phyloP scores from a whole-genome alignment of 768 basidiomycete genomes.

The Termitomyces sp. region DNA sequence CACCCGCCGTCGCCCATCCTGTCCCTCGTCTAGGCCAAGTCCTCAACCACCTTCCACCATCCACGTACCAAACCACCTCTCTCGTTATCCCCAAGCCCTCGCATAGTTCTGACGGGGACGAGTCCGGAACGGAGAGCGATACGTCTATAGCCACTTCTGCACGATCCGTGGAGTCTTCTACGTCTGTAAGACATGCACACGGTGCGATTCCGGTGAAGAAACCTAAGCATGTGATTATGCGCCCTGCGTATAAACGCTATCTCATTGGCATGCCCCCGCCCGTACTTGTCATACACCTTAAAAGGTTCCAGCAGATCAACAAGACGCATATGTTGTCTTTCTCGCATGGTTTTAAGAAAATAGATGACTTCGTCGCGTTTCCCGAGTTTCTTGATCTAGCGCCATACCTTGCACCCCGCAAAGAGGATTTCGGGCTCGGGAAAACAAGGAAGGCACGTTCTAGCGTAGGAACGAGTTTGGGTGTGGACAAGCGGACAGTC shows the following conservation, averaged over 20 bases:
- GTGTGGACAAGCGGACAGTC: neutral
- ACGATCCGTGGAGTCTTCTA: conserved; percentile 14
- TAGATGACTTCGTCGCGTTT: conserved; percentile 90
- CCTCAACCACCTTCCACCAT: conserved; percentile 11
- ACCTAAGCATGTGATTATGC: conserved; percentile 63
- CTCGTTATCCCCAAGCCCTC: conserved; percentile 1
- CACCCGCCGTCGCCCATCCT: conserved; percentile 7
- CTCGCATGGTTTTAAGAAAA: conserved; percentile 75
- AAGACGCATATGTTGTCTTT: conserved; percentile 60
- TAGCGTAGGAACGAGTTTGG: conserved; percentile 14
- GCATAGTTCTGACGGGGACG: conserved; percentile 20
- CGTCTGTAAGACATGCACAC: neutral
- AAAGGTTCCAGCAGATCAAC: conserved; percentile 86
- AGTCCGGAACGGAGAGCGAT: conserved; percentile 42
- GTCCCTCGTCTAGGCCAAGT: conserved; percentile 14
- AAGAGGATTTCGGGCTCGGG: conserved; percentile 62
- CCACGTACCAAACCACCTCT: neutral
- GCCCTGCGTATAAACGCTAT: conserved; percentile 91
- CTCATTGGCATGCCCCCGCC: conserved; percentile 84
- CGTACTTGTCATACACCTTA: conserved; percentile 87
- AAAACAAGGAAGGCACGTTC: conserved; percentile 22
- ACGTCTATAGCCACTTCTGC: conserved; percentile 25
- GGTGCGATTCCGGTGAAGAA: conserved; percentile 5
- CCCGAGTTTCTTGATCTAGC: conserved; percentile 81
- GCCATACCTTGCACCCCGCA: conserved; percentile 82